A percentile compares a stretch with the other conserved stretches of the same genome.
Conservation (phyloP, 1,284 basidiomycete genomes). For the Ceratobasidium sp. region DNA sequence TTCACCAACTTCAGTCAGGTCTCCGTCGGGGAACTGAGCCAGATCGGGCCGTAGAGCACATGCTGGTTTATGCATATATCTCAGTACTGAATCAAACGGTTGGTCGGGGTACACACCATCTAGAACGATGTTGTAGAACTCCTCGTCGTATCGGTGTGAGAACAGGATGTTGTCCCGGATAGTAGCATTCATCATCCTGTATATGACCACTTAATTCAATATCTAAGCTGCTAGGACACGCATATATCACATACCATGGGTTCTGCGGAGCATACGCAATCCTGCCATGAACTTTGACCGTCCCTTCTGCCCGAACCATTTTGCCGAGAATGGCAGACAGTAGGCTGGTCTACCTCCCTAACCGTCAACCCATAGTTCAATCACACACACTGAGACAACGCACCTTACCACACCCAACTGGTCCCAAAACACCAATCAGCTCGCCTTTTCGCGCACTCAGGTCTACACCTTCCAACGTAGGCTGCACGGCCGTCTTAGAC, state of each 20-base stretch:
- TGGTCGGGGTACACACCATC: conserved; percentile 66
- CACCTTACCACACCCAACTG: conserved; percentile 94
- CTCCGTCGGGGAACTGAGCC: conserved; percentile 77
- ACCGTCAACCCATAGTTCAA: conserved; percentile 11
- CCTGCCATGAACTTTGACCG: conserved; percentile 77
- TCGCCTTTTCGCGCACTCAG: conserved; percentile 86
- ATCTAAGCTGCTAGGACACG: not conserved
- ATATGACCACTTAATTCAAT: conserved; percentile 23
- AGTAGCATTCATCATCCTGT: conserved; percentile 84
- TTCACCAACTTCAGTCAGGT: conserved; percentile 53
- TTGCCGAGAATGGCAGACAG: conserved; percentile 88
- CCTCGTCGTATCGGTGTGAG: conserved; percentile 76
- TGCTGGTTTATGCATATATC: conserved; percentile 62
- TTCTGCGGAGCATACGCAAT: conserved; percentile 92
- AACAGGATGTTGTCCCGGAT: conserved; percentile 93
- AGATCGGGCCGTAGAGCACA: conserved; percentile 90
- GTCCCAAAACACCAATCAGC: conserved; percentile 86
- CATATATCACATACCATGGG: conserved; percentile 73
- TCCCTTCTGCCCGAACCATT: conserved; percentile 84
- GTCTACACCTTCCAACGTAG: conserved; percentile 84
- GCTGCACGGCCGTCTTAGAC: conserved; percentile 69
- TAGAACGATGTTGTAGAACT: conserved; percentile 66
- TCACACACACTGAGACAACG: conserved; percentile 52
- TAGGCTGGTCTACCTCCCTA: conserved; percentile 70
- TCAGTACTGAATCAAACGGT: not conserved